phyloP scores from a whole-genome alignment of 2,329 filamentous ascomycete genomes.

The Fusarium irregulare region DNA sequence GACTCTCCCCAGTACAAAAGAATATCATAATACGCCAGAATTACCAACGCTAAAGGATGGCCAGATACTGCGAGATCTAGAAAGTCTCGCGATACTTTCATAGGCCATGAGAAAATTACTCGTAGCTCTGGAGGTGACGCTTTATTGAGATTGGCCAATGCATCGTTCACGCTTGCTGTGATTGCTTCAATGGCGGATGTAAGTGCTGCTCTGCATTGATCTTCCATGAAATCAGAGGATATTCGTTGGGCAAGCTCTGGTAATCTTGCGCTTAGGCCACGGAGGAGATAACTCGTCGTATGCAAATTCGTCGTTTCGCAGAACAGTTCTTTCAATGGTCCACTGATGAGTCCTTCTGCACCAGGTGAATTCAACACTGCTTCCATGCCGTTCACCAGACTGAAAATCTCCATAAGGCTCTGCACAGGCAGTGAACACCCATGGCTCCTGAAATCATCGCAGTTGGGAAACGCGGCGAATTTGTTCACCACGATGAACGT shows the following conservation, averaged over 20 bases:
- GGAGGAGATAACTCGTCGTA: neutral
- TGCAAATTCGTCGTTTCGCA: neutral
- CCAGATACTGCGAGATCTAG: conserved; percentile 14
- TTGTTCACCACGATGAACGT: conserved; percentile 33
- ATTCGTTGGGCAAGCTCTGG: conserved; percentile 16
- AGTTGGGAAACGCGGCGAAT: conserved; percentile 33
- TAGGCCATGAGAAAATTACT: conserved; percentile 28
- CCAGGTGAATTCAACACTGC: conserved; percentile 17
- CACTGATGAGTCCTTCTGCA: neutral
- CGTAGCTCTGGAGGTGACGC: conserved; percentile 23
- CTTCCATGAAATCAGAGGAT: conserved; percentile 11
- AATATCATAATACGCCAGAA: conserved; percentile 30
- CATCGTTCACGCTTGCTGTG: neutral
- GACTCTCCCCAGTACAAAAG: conserved; percentile 25
- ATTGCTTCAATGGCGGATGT: neutral
- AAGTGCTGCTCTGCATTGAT: neutral
- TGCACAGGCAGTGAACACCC: conserved; percentile 12
- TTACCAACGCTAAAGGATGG: conserved; percentile 19
- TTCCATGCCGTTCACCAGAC: conserved; percentile 28
- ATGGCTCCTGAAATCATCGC: conserved; percentile 18
- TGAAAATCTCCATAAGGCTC: conserved; percentile 28
- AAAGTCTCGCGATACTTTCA: conserved; percentile 23
- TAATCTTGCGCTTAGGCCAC: neutral
- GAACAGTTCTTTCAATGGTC: conserved; percentile 21
- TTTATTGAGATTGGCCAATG: neutral